These are phyloP conservation scores for Cryptococcus depauperatus DNA, from an alignment of 1,284 basidiomycete genomes.

Conservation along the genomic window DNA sequence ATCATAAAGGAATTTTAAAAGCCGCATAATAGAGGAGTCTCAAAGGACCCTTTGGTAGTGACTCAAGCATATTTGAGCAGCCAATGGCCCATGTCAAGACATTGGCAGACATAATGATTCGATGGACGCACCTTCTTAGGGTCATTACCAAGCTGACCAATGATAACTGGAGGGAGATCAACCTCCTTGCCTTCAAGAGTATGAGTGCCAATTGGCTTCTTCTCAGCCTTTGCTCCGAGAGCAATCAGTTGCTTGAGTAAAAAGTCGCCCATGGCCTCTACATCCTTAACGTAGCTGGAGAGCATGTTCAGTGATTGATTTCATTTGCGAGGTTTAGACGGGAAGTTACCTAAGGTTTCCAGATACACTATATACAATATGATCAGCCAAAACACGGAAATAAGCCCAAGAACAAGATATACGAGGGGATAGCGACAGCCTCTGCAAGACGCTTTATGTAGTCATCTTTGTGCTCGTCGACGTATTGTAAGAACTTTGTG, in stretches of 20 bases:
- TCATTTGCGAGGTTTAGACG: neutral
- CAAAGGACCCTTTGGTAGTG: neutral
- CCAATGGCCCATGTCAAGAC: too few relatives aligned
- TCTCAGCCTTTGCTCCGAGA: constrained; percentile 66
- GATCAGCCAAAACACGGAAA: neutral
- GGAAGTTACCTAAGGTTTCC: constrained; percentile 41
- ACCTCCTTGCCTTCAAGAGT: constrained; percentile 65
- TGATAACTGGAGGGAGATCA: constrained; percentile 76
- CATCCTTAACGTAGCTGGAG: constrained; percentile 58
- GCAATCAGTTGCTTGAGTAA: constrained; percentile 62
- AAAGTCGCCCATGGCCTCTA: constrained; percentile 75
- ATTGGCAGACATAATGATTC: neutral
- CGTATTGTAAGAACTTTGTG: constrained; percentile 52
- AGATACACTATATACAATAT: constrained; percentile 34
- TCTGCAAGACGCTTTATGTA: constrained; percentile 71
- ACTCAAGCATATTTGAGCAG: neutral
- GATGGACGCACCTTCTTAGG: constrained; percentile 52
- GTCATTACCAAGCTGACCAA: constrained; percentile 77
- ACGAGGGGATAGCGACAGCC: constrained; percentile 87
- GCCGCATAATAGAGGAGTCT: constrained; percentile 1
- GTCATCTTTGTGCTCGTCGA: constrained; percentile 61
- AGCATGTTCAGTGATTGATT: neutral
- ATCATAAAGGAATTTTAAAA: neutral
- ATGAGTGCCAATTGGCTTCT: constrained; percentile 72
- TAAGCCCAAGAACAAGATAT: constrained; percentile 15